Evolutionary conservation across 306 rosid genomes (phyloP).

Genomic region (Ormosia emarginata): DNA sequence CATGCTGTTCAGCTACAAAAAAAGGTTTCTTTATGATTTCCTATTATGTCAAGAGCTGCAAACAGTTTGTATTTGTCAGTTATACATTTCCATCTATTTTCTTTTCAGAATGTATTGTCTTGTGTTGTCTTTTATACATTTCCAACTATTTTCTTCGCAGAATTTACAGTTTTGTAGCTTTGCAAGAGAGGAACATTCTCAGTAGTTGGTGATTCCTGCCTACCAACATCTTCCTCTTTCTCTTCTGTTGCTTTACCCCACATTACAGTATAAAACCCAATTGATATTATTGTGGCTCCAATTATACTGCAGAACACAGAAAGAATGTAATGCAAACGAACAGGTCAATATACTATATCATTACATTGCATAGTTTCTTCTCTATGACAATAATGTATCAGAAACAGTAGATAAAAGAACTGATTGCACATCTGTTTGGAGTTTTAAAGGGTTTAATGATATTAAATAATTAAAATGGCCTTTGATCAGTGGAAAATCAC

Average conservation of each 20-base stretch:
- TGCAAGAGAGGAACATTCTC: slow-evolving; percentile 62
- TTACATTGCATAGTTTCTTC: neutral
- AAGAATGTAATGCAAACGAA: neutral
- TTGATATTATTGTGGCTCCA: slow-evolving; percentile 74
- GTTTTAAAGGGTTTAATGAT: neutral
- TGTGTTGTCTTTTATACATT: neutral
- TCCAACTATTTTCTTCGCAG: slow-evolving; percentile 14
- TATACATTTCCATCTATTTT: neutral
- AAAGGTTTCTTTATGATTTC: neutral
- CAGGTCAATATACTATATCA: neutral
- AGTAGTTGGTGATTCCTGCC: slow-evolving; percentile 37
- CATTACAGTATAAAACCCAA: slow-evolving; percentile 84
- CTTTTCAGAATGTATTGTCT: neutral
- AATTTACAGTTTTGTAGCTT: slow-evolving; percentile 24
- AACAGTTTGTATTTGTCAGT: neutral
- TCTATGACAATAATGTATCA: neutral
- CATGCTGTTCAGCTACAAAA: neutral
- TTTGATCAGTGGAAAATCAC: neutral
- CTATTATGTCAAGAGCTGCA: too few species aligned
- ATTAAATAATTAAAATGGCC: neutral
- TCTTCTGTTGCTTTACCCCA: slow-evolving; percentile 86
- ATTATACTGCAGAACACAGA: slow-evolving; percentile 49
- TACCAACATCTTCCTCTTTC: slow-evolving; percentile 27
- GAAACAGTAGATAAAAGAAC: neutral
- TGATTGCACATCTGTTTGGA: neutral